A percentile compares a stretch with the other conserved stretches of the same genome.
phyloP scores from a whole-genome alignment of 306 rosid genomes.

The Rosa persica region DNA sequence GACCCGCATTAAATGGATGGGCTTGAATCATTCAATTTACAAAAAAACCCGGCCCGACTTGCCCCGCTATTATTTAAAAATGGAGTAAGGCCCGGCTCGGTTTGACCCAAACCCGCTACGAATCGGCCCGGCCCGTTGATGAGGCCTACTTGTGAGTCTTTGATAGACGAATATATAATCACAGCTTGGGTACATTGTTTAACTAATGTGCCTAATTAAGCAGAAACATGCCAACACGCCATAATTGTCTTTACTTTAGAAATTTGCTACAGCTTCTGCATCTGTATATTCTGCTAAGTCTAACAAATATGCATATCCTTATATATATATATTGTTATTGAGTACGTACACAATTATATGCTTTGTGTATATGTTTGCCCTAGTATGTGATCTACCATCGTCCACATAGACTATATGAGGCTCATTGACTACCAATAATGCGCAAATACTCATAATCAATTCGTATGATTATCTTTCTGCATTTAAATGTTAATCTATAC shows the following conservation, averaged over 20 bases:
- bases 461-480: not conserved
- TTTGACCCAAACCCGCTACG: too few species aligned
- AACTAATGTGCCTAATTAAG: not conserved
- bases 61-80: too few species aligned
- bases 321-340: not conserved
- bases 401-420: constrained; percentile 31
- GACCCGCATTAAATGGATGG: too few species aligned
- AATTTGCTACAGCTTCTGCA: constrained; percentile 7
- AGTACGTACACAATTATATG: constrained; percentile 2
- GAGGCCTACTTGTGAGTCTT: constrained; percentile 4
- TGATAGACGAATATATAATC: not conserved
- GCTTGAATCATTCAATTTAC: too few species aligned
- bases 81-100: too few species aligned
- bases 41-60: too few species aligned
- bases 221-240: constrained; percentile 17
- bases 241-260: not conserved
- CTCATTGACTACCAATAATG: constrained; percentile 25
- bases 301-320: not conserved
- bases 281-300: constrained; percentile 6
- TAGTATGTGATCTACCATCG: constrained; percentile 39
- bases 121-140: too few species aligned
- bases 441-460: constrained; percentile 10
- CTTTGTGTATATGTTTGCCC: constrained; percentile 18
- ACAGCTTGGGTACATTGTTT: not conserved
- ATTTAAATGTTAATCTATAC: not conserved